These are phyloP conservation scores for Yamadazyma takamatsuzukensis DNA, from an alignment of 805 yeast genomes.

Conservation along the genomic window DNA sequence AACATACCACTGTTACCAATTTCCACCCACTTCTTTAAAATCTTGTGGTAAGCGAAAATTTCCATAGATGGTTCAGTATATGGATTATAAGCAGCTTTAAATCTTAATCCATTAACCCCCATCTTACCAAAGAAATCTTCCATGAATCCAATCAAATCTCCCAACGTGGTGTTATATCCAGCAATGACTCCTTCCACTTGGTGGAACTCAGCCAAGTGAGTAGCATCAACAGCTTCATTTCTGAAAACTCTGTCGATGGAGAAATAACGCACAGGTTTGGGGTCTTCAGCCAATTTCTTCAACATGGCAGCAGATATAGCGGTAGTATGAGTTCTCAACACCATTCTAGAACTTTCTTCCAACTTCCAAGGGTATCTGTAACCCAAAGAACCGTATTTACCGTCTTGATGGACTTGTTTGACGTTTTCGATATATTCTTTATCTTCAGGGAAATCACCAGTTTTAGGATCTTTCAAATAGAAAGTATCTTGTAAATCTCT, in stretches of 20 bases:
- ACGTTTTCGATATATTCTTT: conserved; percentile 72
- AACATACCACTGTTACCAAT: conserved; percentile 99
- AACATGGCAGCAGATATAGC: conserved; percentile 89
- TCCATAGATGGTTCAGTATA: conserved; percentile 99
- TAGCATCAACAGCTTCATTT: conserved; percentile 99
- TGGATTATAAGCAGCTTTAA: conserved; percentile 98
- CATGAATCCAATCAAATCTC: conserved; percentile 97
- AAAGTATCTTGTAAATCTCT: conserved; percentile 98
- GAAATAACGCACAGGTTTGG: conserved; percentile 86
- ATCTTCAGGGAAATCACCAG: conserved; percentile 82
- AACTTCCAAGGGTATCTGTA: conserved; percentile 97
- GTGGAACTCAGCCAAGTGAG: conserved; percentile 98
- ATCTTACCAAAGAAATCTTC: conserved; percentile 92
- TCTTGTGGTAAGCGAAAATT: conserved; percentile 94
- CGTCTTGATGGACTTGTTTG: conserved; percentile 80
- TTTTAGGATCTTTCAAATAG: conserved; percentile 88
- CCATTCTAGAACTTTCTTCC: conserved; percentile 86
- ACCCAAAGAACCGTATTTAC: conserved; percentile 92
- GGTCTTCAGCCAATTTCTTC: conserved; percentile 81
- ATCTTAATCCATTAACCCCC: conserved; percentile 95
- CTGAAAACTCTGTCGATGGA: conserved; percentile 98
- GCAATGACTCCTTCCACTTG: conserved; percentile 99
- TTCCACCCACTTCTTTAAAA: conserved; percentile 96
- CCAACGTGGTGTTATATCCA: conserved; percentile 90
- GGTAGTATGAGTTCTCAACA: conserved; percentile 95